phyloP scores from a whole-genome alignment of 805 yeast genomes.

The Phaffomyces antillensis region DNA sequence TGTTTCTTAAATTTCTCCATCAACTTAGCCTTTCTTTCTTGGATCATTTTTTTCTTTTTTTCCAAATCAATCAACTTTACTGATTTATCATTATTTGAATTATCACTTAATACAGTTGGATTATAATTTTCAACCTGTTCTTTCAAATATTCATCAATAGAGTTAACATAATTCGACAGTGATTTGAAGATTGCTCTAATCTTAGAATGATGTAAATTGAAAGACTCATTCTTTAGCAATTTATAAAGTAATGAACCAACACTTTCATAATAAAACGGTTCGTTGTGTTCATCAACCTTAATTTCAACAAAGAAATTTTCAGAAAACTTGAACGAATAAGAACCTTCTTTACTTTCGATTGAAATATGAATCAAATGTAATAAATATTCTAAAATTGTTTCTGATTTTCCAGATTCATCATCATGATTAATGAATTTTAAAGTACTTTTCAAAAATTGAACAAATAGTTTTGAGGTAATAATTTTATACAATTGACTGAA shows the following conservation, averaged over 20 bases:
- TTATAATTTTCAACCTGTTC: slow-evolving; percentile 33
- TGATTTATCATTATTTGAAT: background rate
- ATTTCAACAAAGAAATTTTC: slow-evolving; percentile 30
- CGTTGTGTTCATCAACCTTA: slow-evolving; percentile 28
- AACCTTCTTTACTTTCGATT: slow-evolving; percentile 31
- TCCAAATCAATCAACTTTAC: slow-evolving; percentile 33
- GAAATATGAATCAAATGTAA: slow-evolving; percentile 64
- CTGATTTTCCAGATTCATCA: slow-evolving; percentile 37
- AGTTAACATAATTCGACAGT: slow-evolving; percentile 23
- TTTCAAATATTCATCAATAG: slow-evolving; percentile 24
- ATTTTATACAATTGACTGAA: slow-evolving; percentile 43
- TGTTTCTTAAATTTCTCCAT: slow-evolving; percentile 76
- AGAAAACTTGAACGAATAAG: slow-evolving; percentile 23
- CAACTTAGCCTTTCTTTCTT: slow-evolving; percentile 59
- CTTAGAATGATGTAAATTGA: slow-evolving; percentile 41
- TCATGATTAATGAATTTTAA: slow-evolving; percentile 30
- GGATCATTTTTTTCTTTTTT: slow-evolving; percentile 61
- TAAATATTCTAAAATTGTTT: slow-evolving; percentile 48
- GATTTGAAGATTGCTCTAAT: slow-evolving; percentile 46
- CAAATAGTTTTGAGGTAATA: slow-evolving; percentile 46
- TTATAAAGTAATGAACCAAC: slow-evolving; percentile 33
- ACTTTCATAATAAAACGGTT: slow-evolving; percentile 32
- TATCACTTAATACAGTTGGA: slow-evolving; percentile 6
- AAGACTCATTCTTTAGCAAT: slow-evolving; percentile 35
- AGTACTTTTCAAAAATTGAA: slow-evolving; percentile 44